Conservation (phyloP, 1,284 basidiomycete species). For the Coniferiporia weirii region DNA sequence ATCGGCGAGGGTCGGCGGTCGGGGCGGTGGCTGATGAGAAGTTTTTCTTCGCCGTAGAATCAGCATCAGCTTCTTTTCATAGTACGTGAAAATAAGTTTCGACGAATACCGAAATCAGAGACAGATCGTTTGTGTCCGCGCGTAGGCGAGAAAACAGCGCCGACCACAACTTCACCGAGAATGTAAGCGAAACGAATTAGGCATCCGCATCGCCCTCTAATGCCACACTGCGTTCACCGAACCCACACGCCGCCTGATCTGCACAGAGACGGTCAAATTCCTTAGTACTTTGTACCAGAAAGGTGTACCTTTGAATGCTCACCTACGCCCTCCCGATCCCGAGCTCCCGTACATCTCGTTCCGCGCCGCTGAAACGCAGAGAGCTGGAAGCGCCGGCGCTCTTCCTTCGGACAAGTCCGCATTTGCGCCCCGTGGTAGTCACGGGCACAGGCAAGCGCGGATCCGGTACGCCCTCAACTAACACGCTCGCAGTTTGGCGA, state of each 20-base stretch:
- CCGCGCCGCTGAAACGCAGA: not conserved
- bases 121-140: too few relatives aligned
- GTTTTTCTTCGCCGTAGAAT: too few relatives aligned
- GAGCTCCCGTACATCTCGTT: not conserved
- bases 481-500: not conserved
- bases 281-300: not conserved
- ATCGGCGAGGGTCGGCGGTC: too few relatives aligned
- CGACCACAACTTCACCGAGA: not conserved
- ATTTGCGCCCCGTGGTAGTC: too few relatives aligned
- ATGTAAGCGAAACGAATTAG: not conserved
- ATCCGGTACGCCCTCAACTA: not conserved
- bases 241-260: slow-evolving; percentile 11
- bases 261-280: not conserved
- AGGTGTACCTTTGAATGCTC: not conserved
- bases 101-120: too few relatives aligned
- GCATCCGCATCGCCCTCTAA: not conserved
- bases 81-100: too few relatives aligned
- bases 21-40: too few relatives aligned
- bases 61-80: too few relatives aligned
- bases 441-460: not conserved
- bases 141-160: too few relatives aligned
- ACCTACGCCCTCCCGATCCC: not conserved
- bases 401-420: not conserved
- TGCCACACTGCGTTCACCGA: not conserved
- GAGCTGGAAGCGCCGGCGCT: not conserved